Evolutionary conservation across 257 asterid species (phyloP), one percentile per base, ranked within the genome.

Genomic region (Solanum lycopersicoides): DNA sequence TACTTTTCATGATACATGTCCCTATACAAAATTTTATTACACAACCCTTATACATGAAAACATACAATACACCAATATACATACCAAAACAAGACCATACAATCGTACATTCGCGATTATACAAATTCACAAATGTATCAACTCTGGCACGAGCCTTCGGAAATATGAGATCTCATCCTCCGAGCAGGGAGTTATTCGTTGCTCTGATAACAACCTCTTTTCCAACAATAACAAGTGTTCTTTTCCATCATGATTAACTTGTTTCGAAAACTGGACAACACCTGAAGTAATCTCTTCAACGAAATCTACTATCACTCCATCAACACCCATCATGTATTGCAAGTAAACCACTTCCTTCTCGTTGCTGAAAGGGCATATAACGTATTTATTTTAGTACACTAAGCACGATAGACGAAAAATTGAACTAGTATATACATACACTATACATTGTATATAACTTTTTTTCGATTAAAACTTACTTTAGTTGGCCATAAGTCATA

Each of bases 221-320:
- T 82, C 87, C 25, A 71, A 32, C 77, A 32, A 71, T 71, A 71
- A 28, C 21, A 71, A 68, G 30, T 82, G 37, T 34, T 83, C 82
- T 15, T 66, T 80, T 35, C 39, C 47, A 0, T 28, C 86, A 11
- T 21, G 34, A 10, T 15, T 44, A 14, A 37, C n/a, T 7, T 42
- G 42, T 34, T 80, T 45, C 23, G 59, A 45, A 75, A 88, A 75
- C 41, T 88, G 53, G 16, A 84, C 60, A 66, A 87, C 89, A 35
- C 56, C 69, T 50, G 44, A 87, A 16, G 89, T 86, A 13, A 88
- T 88, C 73, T 90, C 84, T 79, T 86, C 77, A 9, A 88, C 83
- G 21, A 88, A 73, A 25, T 90, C 92, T 30, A 86, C 90, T 41
- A 90, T 90, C 25, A 90, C 90, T 82, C 92, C 89, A 86, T 88